Evolutionary conservation across 805 yeast genomes (phyloP).

Genomic region (Suhomyces prunicola): DNA sequence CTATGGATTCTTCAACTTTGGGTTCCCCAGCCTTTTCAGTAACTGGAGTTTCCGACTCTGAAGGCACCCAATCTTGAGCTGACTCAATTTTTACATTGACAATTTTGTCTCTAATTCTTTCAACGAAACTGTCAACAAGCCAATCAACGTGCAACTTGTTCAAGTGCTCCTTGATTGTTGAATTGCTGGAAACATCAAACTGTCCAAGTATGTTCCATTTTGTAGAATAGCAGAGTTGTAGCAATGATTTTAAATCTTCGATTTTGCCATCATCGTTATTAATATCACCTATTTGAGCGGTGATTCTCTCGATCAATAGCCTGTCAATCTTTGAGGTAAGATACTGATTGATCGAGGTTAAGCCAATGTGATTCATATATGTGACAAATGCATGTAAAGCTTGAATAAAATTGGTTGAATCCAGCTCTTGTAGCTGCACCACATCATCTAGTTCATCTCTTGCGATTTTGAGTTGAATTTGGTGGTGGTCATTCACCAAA

Average conservation of each 20-base stretch:
- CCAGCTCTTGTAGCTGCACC: neutral
- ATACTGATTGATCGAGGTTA: constrained; percentile 21
- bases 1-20: constrained; percentile 1
- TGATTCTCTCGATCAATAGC: constrained; percentile 24
- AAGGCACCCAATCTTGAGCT: neutral
- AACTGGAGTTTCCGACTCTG: neutral
- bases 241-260: constrained; percentile 16
- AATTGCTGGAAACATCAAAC: constrained; percentile 9
- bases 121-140: constrained; percentile 31
- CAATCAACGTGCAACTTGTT: constrained; percentile 28
- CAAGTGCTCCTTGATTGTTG: constrained; percentile 22
- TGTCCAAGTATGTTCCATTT: constrained; percentile 21
- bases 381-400: constrained; percentile 26
- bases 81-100: neutral
- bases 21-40: neutral
- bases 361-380: constrained; percentile 26
- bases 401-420: constrained; percentile 12
- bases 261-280: constrained; percentile 18
- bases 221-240: constrained; percentile 15
- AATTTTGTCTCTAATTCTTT: constrained; percentile 19
- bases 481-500: constrained; percentile 3
- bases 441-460: constrained; percentile 8
- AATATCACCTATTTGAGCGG: constrained; percentile 26
- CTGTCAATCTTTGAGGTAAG: constrained; percentile 28
- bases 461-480: neutral